Conservation (phyloP, 768 basidiomycete species). For the Macrolepiota albuminosa region DNA sequence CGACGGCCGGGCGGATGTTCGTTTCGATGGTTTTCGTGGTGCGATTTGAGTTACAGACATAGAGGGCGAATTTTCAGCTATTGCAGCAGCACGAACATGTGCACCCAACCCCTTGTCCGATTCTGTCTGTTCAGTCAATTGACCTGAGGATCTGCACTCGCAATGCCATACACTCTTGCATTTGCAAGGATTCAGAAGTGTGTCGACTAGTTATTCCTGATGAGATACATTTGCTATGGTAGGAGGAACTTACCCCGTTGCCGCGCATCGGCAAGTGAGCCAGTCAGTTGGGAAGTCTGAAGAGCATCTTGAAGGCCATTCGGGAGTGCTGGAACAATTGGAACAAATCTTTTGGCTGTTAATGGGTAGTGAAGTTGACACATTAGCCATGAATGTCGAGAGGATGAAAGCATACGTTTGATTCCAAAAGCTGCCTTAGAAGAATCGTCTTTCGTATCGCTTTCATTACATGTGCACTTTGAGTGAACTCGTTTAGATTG, state of each 20-base stretch:
- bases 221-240: conserved; percentile 6
- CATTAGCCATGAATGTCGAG: not conserved
- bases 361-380: not conserved
- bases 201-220: conserved; percentile 40
- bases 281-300: conserved; percentile 22
- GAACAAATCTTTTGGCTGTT: conserved; percentile 63
- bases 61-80: conserved; percentile 20
- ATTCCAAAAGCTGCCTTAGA: conserved; percentile 28
- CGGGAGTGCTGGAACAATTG: conserved; percentile 65
- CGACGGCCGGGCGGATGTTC: conserved; percentile 22
- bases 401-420: conserved; percentile 31
- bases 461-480: conserved; percentile 67
- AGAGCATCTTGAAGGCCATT: conserved; percentile 65
- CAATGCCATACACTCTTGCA: conserved; percentile 56
- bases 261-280: conserved; percentile 35
- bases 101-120: conserved; percentile 22
- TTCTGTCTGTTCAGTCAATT: not conserved
- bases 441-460: conserved; percentile 25
- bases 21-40: conserved; percentile 14
- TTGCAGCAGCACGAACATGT: conserved; percentile 35
- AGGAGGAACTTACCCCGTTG: conserved; percentile 39
- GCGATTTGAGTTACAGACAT: conserved; percentile 5
- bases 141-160: conserved; percentile 31
- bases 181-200: conserved; percentile 59
- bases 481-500: conserved; percentile 79